Evolutionary conservation across 2,329 filamentous ascomycete species (phyloP), one percentile per base, ranked within the genome.

Genomic region (Aspergillus ustus): DNA sequence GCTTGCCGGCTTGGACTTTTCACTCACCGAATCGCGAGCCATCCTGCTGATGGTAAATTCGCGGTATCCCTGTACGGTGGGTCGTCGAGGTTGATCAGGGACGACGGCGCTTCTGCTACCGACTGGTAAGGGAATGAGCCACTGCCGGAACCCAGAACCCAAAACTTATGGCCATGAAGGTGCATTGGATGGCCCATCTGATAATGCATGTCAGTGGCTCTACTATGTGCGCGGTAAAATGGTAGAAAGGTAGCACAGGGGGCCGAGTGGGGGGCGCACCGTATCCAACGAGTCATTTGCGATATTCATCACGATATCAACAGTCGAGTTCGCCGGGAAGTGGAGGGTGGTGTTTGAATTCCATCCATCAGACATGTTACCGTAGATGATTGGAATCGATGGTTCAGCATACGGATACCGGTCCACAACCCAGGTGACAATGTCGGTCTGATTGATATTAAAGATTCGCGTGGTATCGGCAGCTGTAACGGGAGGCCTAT

Each of bases 121-220:
- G 48, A 51, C 48, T 51, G 28, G 48, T 51, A 51, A 51, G 17
- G 28, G 48, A 51, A 51, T 51, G 28, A 34, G 48, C 48, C 28
- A 51, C 48, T 51, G 48, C 48, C 48, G n/a, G 28, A 51, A 51
- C 48, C 48, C n/a, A 51, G 48, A 51, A 51, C 48, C 48, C 48
- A 51, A n/a, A 51, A 51, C n/a, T 51, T 51, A 51, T 51, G 28
- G 28, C 48, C 48, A 31, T 51, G 28, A 51, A 51, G 48, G 48
- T 51, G 48, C 28, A 51, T 51, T 51, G 28, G 48, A 51, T 51
- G 48, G 48, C 48, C 28, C 28, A 51, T 51, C 48, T 51, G 31
- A 37, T 37, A 51, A 51, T 51, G n/a, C 28, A 51, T 51, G 28
- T 51, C 48, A 51, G 48, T 13, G 48, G n/a, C 48, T 51, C 5